Evolutionary conservation across 768 basidiomycete species (phyloP).

Genomic region (Tricholoma hemisulphureum): DNA sequence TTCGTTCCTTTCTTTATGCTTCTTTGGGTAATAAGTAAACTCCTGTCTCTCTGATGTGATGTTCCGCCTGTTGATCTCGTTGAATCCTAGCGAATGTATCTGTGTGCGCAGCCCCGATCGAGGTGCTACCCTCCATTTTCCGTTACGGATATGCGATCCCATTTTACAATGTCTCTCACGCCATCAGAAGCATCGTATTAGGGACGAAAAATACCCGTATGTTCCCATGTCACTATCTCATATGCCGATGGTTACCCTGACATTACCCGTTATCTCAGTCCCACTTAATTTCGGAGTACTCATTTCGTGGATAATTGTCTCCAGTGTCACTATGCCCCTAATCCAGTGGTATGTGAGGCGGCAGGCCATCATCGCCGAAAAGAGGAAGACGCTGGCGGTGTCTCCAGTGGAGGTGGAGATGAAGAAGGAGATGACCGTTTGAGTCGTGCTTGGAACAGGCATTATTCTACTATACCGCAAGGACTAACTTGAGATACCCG

Average conservation of each 20-base stretch:
- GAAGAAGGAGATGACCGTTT: too few species aligned
- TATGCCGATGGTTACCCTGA: background rate
- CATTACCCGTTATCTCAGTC: constrained; percentile 38
- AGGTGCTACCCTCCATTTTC: constrained; percentile 45
- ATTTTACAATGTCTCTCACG: constrained; percentile 54
- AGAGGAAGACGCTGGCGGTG: too few species aligned
- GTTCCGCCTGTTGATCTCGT: background rate
- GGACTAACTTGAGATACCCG: too few species aligned
- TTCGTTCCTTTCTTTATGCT: constrained; percentile 63
- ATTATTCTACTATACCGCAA: too few species aligned
- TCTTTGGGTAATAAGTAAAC: constrained; percentile 60
- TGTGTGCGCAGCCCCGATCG: constrained; percentile 50
- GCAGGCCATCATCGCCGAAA: background rate
- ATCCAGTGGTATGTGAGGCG: constrained; percentile 19
- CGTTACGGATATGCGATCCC: constrained; percentile 55
- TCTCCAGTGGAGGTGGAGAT: too few species aligned
- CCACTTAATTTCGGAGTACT: constrained; percentile 55
- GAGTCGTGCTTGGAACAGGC: too few species aligned
- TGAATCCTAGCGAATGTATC: constrained; percentile 51
- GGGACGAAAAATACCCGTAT: constrained; percentile 48
- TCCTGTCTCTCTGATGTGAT: background rate
- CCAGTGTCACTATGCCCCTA: constrained; percentile 20
- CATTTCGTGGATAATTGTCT: constrained; percentile 28
- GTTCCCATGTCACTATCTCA: constrained; percentile 13
- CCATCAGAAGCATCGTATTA: constrained; percentile 51